These are phyloP conservation scores for Arthrobotrys sinensis DNA, from an alignment of 2,329 filamentous ascomycete genomes.

Conservation along the genomic window DNA sequence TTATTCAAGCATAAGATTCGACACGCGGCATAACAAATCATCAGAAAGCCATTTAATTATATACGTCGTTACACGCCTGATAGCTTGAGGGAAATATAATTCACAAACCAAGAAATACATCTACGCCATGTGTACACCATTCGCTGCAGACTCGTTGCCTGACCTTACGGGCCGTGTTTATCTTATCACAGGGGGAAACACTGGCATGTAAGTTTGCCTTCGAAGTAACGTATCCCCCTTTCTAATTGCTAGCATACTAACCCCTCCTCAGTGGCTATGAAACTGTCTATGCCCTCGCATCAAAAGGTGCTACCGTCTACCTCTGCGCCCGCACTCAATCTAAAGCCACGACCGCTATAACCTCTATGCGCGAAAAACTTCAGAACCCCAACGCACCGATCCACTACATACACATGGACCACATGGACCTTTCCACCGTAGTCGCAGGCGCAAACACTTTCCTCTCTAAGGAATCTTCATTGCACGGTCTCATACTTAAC, in stretches of 20 bases:
- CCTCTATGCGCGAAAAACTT: slow-evolving; percentile 66
- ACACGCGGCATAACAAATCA: no score
- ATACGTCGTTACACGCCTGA: neutral
- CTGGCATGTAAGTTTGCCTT: slow-evolving; percentile 54
- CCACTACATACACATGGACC: slow-evolving; percentile 62
- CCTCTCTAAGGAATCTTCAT: slow-evolving; percentile 56
- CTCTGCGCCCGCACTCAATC: slow-evolving; percentile 68
- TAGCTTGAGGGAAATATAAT: neutral
- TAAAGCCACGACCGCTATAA: slow-evolving; percentile 68
- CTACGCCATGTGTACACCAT: slow-evolving; percentile 26
- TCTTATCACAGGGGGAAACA: slow-evolving; percentile 62
- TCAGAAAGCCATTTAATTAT: no score
- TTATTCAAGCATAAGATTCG: no score
- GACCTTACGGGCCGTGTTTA: slow-evolving; percentile 58
- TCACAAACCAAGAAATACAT: neutral
- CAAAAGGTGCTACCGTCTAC: slow-evolving; percentile 69
- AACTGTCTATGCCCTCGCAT: slow-evolving; percentile 57
- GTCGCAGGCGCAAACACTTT: slow-evolving; percentile 53
- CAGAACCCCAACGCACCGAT: slow-evolving; percentile 59
- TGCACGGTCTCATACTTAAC: slow-evolving; percentile 63
- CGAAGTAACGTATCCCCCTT: neutral
- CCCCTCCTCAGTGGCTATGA: slow-evolving; percentile 52
- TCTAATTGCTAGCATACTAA: neutral
- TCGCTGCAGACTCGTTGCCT: slow-evolving; percentile 27
- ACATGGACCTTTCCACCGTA: slow-evolving; percentile 62